These are phyloP conservation scores for Eucalyptus erythrocorys DNA, from an alignment of 345 rosid species.

Conservation along the genomic window DNA sequence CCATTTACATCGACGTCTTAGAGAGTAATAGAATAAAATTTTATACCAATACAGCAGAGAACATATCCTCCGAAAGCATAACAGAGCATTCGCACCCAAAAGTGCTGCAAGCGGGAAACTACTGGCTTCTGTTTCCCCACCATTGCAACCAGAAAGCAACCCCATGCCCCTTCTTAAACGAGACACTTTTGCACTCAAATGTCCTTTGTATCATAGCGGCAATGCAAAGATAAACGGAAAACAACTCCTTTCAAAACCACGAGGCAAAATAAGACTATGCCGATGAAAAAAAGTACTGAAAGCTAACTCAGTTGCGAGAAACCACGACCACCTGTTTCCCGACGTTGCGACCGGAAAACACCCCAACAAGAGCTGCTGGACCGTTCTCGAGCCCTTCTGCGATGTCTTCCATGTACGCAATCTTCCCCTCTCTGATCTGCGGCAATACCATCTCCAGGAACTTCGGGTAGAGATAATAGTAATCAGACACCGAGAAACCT, in stretches of 20 bases:
- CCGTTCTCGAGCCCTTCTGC: conserved; percentile 10
- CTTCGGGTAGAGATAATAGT: conserved; percentile 5
- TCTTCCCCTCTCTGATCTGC: conserved; percentile 8
- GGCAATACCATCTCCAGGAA: conserved; percentile 8
- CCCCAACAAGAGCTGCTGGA: conserved; percentile 11
- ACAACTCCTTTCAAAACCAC: background rate
- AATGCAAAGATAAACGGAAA: no score
- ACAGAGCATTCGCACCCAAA: no score
- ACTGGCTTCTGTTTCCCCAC: no score
- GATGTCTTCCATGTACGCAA: conserved; percentile 9
- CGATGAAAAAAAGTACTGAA: background rate
- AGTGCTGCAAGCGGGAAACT: no score
- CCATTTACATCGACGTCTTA: background rate
- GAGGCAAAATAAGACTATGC: background rate
- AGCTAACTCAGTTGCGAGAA: conserved; percentile 1
- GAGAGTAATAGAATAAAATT: no score
- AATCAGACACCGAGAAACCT: conserved; percentile 5
- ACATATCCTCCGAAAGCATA: no score
- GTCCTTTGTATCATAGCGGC: background rate
- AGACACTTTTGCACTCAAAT: no score
- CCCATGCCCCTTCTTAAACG: no score
- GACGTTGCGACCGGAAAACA: conserved; percentile 9
- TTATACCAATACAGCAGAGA: no score
- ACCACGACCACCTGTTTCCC: conserved; percentile 20
- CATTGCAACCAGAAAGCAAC: no score